Percentiles rank a stretch among this genome's conserved stretches.
These are phyloP conservation scores for Termitomyces sp. DNA, from an alignment of 768 basidiomycete genomes.

Conservation along the genomic window DNA sequence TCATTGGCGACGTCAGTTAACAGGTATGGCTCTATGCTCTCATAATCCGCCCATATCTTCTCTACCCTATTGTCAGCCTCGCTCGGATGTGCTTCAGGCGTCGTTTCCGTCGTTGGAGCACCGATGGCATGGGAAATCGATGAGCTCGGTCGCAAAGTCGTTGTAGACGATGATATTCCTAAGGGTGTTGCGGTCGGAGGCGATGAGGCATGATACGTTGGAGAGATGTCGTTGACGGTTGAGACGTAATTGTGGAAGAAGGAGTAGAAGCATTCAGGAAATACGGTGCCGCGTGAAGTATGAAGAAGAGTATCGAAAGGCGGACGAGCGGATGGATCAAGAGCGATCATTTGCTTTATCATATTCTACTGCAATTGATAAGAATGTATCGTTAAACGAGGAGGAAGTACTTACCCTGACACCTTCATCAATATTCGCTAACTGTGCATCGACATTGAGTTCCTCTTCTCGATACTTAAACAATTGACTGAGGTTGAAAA, in stretches of 20 bases:
- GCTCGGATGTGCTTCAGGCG: conserved; percentile 47
- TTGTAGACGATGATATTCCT: conserved; percentile 24
- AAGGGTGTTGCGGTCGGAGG: conserved; percentile 26
- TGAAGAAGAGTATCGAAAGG: conserved; percentile 78
- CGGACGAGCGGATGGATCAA: conserved; percentile 72
- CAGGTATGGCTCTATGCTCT: conserved; percentile 71
- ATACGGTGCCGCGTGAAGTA: conserved; percentile 68
- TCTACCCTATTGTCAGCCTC: conserved; percentile 87
- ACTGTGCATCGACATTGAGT: conserved; percentile 63
- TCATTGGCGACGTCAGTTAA: conserved; percentile 39
- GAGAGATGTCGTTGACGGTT: conserved; percentile 66
- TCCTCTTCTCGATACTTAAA: conserved; percentile 93
- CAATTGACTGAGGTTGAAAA: conserved; percentile 91
- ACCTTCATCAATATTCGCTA: conserved; percentile 67
- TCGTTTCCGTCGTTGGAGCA: conserved; percentile 20
- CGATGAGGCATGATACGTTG: conserved; percentile 35
- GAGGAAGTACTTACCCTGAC: conserved; percentile 58
- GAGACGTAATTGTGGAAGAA: conserved; percentile 89
- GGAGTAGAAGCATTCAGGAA: conserved; percentile 92
- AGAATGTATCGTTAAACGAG: conserved; percentile 11
- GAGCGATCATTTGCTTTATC: conserved; percentile 85
- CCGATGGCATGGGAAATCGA: conserved; percentile 18
- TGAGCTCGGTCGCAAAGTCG: conserved; percentile 25
- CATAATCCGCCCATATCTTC: conserved; percentile 83
- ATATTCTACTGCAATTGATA: conserved; percentile 52